Percentiles rank a stretch among this genome's conserved stretches.
Evolutionary conservation across 495 filamentous ascomycete genomes (phyloP).

Genomic region (Hapsidospora chrysogenum): DNA sequence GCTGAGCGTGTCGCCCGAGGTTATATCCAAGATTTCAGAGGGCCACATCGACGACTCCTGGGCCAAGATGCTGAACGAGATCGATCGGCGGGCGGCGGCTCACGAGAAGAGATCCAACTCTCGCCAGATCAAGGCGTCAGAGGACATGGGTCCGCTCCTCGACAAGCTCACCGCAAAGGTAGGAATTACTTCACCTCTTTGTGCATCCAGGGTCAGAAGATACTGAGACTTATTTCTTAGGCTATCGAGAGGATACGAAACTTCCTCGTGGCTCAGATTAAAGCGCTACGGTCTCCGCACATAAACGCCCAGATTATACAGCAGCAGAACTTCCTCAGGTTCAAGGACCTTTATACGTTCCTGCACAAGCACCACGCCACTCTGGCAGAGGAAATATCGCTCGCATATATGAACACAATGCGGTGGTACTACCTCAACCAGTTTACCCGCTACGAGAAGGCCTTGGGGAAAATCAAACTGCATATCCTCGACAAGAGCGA

Average conservation of each 20-base stretch:
- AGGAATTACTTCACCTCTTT: background rate
- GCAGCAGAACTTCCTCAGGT: conserved; percentile 71
- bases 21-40: conserved; percentile 70
- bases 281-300: conserved; percentile 77
- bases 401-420: conserved; percentile 97
- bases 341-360: conserved; percentile 76
- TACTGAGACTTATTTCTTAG: conserved; percentile 17
- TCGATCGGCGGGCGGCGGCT: conserved; percentile 58
- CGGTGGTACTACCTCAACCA: conserved; percentile 92
- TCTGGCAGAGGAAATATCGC: conserved; percentile 72
- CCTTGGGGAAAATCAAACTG: conserved; percentile 70
- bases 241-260: conserved; percentile 89
- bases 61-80: conserved; percentile 68
- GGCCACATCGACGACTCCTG: conserved; percentile 82
- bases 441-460: conserved; percentile 73
- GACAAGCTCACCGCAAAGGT: conserved; percentile 72
- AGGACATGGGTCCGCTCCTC: conserved; percentile 73
- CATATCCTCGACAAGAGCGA: conserved; percentile 72
- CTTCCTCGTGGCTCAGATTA: conserved; percentile 84
- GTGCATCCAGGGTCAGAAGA: background rate
- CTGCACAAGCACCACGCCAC: conserved; percentile 59
- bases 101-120: conserved; percentile 49
- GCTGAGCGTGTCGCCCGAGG: conserved; percentile 65
- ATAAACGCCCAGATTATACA: conserved; percentile 95
- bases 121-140: conserved; percentile 50